Evolutionary conservation across 306 rosid genomes (phyloP), one percentile per base, ranked within the genome.

Genomic region (Erythrophleum fordii): DNA sequence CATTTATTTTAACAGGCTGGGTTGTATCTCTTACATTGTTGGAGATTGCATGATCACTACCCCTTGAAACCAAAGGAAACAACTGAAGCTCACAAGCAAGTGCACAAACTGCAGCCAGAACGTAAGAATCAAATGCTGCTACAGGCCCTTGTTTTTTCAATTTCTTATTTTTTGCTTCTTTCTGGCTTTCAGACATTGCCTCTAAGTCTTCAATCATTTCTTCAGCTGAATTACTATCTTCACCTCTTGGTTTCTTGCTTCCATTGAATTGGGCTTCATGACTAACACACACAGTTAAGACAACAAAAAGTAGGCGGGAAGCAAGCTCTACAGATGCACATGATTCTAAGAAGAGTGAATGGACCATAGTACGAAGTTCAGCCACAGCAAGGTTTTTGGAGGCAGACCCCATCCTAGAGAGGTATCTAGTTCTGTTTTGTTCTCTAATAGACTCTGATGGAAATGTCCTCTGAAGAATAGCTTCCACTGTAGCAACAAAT

Each of bases 281-380:
- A 87, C 94, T 93, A 53, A 93, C 94, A 67, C 97, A 93, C 23
- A 90, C 98, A 22, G 98, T 93, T 64, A 93, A 86, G 72, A 93
- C 94, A 66, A 93, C 97, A 87, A 91, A 93, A 49, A 93, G 92
- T 11, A 93, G 85, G 41, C 98, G 94, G 22, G 98, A 93, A 62
- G 97, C 90, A 82, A 93, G 97, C 89, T 93, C 98, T 44, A 86
- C 83, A 22, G 98, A 86, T 70, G 97, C 97, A 82, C 97, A 87
- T 69, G 98, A 93, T 88, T 91, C 98, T 66, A 93, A 76, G 90
- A 93, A 93, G 66, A 93, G 98, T 8, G 98, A 90, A 80, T 93
- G 98, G 76, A 93, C 97, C 98, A 93, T 93, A 5, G 97, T 90
- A 42, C 98, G 92, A 71, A 93, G 91, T 86, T 93, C 98, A 17